These are phyloP conservation scores for Malus sylvestris DNA, from an alignment of 306 rosid species.

Conservation along the genomic window DNA sequence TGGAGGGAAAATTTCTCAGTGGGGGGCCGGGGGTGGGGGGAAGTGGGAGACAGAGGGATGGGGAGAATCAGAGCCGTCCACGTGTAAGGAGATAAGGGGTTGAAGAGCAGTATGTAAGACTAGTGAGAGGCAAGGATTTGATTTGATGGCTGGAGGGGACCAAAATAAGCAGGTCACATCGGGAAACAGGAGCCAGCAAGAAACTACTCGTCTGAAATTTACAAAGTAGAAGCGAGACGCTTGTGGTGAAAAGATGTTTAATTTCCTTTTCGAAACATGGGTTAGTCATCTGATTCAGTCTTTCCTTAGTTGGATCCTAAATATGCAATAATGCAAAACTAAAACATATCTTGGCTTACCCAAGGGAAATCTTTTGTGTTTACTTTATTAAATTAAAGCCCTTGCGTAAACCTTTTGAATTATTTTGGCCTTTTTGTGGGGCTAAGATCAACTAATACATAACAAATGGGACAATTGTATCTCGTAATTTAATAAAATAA, in stretches of 20 bases:
- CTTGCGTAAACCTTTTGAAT: neutral
- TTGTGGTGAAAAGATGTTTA: too few species aligned
- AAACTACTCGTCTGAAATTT: too few species aligned
- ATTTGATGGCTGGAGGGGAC: conserved; percentile 40
- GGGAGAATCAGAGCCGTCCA: conserved; percentile 23
- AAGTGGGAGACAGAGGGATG: conserved; percentile 23
- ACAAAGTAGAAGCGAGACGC: too few species aligned
- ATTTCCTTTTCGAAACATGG: too few species aligned
- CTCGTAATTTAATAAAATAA: neutral
- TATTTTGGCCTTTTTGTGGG: neutral
- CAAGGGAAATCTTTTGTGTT: too few species aligned
- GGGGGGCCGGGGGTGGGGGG: conserved; percentile 2
- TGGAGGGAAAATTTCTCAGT: conserved; percentile 41
- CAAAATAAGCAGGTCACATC: conserved; percentile 22
- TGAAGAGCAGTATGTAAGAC: too few species aligned
- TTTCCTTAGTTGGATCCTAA: too few species aligned
- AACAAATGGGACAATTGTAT: neutral
- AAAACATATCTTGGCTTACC: too few species aligned
- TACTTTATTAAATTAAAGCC: neutral
- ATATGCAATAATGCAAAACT: too few species aligned
- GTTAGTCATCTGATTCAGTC: too few species aligned
- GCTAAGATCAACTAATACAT: neutral
- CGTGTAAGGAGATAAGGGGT: conserved; percentile 6
- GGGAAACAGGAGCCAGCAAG: neutral
- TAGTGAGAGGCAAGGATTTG: conserved; percentile 24